Evolutionary conservation across 805 yeast species (phyloP).

Genomic region (Ogataea populi-albae): DNA sequence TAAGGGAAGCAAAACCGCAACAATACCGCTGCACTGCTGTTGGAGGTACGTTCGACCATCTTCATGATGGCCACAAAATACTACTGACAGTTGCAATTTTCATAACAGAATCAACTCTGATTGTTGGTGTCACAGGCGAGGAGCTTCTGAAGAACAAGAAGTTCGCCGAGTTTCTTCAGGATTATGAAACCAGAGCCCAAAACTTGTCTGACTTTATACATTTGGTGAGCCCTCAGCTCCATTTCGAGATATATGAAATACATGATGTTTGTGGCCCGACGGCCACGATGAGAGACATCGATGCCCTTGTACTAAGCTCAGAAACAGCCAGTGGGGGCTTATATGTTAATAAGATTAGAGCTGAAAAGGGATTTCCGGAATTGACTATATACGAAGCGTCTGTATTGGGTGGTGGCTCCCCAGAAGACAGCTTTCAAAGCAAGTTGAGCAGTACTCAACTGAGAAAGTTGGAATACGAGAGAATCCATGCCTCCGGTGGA

Average conservation of each 20-base stretch:
- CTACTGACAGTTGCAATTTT: constrained; percentile 71
- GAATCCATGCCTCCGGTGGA: too few species aligned
- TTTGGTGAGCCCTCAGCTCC: constrained; percentile 43
- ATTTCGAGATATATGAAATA: constrained; percentile 56
- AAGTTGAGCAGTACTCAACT: constrained; percentile 85
- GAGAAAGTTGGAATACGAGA: constrained; percentile 43
- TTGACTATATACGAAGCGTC: constrained; percentile 53
- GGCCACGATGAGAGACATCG: constrained; percentile 66
- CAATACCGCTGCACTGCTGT: constrained; percentile 47
- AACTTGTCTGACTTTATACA: constrained; percentile 49
- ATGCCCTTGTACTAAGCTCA: constrained; percentile 74
- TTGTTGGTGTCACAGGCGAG: constrained; percentile 83
- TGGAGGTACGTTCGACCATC: constrained; percentile 97
- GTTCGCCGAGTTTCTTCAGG: constrained; percentile 60
- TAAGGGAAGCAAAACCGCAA: neutral
- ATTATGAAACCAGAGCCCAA: constrained; percentile 48
- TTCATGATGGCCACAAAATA: constrained; percentile 94
- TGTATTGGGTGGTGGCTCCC: constrained; percentile 55
- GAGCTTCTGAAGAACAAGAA: constrained; percentile 72
- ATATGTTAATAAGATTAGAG: constrained; percentile 64
- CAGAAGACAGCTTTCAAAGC: constrained; percentile 50
- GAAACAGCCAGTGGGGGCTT: constrained; percentile 79
- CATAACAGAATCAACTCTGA: constrained; percentile 50
- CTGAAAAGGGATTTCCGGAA: constrained; percentile 48
- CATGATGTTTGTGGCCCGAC: constrained; percentile 95